Evolutionary conservation across 768 basidiomycete genomes (phyloP).

Genomic region (Collybiopsis confluens): DNA sequence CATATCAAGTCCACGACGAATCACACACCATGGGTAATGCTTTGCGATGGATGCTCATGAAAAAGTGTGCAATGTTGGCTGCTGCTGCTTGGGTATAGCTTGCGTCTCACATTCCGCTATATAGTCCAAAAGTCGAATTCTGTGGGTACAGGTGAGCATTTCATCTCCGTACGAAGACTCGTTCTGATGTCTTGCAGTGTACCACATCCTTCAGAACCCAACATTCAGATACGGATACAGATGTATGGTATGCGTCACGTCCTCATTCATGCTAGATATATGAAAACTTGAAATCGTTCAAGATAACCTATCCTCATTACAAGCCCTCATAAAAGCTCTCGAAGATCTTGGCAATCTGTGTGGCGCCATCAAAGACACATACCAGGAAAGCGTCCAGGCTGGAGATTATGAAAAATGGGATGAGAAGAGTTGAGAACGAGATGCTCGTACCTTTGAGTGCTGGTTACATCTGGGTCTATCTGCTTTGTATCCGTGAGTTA

Average conservation of each 20-base stretch:
- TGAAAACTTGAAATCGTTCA: background rate
- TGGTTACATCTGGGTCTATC: too few species aligned
- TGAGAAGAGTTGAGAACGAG: conserved; percentile 48
- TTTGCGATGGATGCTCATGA: conserved; percentile 98
- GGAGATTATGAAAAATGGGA: conserved; percentile 64
- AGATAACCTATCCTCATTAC: conserved; percentile 87
- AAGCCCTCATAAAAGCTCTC: conserved; percentile 74
- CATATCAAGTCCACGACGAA: conserved; percentile 90
- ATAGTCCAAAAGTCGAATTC: conserved; percentile 93
- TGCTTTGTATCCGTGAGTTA: too few species aligned
- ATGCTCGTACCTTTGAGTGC: too few species aligned
- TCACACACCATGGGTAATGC: conserved; percentile 96
- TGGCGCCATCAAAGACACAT: conserved; percentile 64
- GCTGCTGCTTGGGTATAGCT: background rate
- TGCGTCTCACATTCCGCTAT: conserved; percentile 7
- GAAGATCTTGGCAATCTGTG: conserved; percentile 75
- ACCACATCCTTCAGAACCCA: conserved; percentile 96
- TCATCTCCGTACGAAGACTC: background rate
- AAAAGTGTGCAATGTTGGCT: conserved; percentile 65
- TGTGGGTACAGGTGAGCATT: conserved; percentile 87
- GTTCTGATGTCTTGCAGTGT: conserved; percentile 39
- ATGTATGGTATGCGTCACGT: conserved; percentile 89
- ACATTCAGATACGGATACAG: conserved; percentile 96
- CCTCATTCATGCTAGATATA: background rate
- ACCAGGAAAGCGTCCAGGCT: conserved; percentile 51